Conservation (phyloP, 2,329 filamentous ascomycete species). For the Scytalidium sp. region DNA sequence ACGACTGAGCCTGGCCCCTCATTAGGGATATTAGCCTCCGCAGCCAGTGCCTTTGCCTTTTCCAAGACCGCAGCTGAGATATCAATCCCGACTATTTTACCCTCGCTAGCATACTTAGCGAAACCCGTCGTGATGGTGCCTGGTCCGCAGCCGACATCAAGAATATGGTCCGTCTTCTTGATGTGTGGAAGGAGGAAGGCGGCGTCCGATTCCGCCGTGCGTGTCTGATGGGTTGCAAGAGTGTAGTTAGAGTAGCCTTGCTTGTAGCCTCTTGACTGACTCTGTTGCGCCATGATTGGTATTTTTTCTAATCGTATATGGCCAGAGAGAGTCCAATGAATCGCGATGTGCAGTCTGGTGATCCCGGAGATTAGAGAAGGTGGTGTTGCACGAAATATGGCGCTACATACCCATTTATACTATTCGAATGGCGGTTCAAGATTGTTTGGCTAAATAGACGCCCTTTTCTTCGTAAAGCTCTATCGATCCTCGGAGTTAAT, state of each 20-base stretch:
- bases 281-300: slow-evolving; percentile 10
- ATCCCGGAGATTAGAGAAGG: too few species aligned
- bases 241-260: slow-evolving; percentile 14
- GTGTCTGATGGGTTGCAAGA: slow-evolving; percentile 10
- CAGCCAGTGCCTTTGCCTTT: slow-evolving; percentile 7
- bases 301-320: too few species aligned
- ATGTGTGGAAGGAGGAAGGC: slow-evolving; percentile 35
- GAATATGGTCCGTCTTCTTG: slow-evolving; percentile 32
- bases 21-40: slow-evolving; percentile 5
- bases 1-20: slow-evolving; percentile 17
- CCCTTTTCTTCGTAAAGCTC: too few species aligned
- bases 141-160: slow-evolving; percentile 45
- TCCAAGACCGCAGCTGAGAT: slow-evolving; percentile 18
- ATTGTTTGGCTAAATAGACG: too few species aligned
- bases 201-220: slow-evolving; percentile 10
- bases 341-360: too few species aligned
- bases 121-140: slow-evolving; percentile 44
- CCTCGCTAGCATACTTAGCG: slow-evolving; percentile 33
- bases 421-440: too few species aligned
- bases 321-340: too few species aligned
- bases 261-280: slow-evolving; percentile 9
- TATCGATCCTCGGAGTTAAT: too few species aligned
- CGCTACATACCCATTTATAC: too few species aligned
- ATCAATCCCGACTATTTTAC: slow-evolving; percentile 37
- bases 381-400: too few species aligned